Conservation (phyloP, 345 rosid species). For the Moricandia arvensis region DNA sequence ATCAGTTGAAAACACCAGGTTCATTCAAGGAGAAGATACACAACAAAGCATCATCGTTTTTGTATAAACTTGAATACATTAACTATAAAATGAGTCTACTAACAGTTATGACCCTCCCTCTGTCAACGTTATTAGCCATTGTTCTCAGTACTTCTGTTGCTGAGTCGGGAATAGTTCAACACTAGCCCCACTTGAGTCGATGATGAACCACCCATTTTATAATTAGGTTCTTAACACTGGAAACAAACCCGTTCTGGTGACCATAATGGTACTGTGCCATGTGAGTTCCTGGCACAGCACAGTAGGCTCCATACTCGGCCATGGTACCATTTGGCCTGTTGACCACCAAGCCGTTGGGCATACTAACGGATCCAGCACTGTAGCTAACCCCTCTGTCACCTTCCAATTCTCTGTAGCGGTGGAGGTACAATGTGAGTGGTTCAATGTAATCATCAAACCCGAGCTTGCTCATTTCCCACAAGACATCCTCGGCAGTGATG, state of each 20-base stretch:
- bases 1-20: slow-evolving; percentile 10
- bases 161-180: slow-evolving; percentile 31
- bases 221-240: slow-evolving; percentile 11
- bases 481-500: too few relatives aligned
- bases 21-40: slow-evolving; percentile 11
- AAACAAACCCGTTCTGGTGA: slow-evolving; percentile 42
- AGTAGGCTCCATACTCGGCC: slow-evolving; percentile 44
- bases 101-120: slow-evolving; percentile 18
- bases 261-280: slow-evolving; percentile 46
- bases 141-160: slow-evolving; percentile 31
- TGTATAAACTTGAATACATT: slow-evolving; percentile 13
- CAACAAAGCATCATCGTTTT: slow-evolving; percentile 13
- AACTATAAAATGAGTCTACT: slow-evolving; percentile 8
- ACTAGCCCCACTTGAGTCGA: slow-evolving; percentile 25
- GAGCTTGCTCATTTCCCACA: too few relatives aligned
- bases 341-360: slow-evolving; percentile 52
- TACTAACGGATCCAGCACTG: slow-evolving; percentile 32
- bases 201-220: slow-evolving; percentile 31
- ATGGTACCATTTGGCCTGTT: slow-evolving; percentile 48
- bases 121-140: slow-evolving; percentile 19
- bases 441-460: slow-evolving; percentile 29
- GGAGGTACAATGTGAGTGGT: slow-evolving; percentile 70
- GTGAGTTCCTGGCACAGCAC: slow-evolving; percentile 45
- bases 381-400: slow-evolving; percentile 52
- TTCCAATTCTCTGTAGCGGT: slow-evolving; percentile 73